Evolutionary conservation across 257 asterid species (phyloP).

Genomic region (Paraleonurus japonicus): DNA sequence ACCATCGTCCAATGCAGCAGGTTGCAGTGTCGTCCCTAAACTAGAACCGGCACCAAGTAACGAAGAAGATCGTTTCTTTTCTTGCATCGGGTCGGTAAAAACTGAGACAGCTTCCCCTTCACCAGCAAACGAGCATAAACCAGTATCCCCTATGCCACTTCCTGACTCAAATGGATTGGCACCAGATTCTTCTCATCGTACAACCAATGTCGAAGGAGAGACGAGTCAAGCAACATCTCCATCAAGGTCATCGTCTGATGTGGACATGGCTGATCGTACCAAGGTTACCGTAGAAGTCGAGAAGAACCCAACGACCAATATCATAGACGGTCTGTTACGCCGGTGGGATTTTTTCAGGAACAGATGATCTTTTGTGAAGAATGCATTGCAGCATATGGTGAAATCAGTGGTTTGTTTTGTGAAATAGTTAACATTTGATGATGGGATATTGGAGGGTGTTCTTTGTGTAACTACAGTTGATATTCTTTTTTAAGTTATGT

Average conservation of each 20-base stretch:
- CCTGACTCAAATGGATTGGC: not conserved
- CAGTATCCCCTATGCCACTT: not conserved
- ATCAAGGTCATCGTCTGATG: slow-evolving; percentile 34
- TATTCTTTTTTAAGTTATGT: slow-evolving; percentile 29
- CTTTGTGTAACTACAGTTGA: slow-evolving; percentile 27
- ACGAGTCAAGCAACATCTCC: slow-evolving; percentile 26
- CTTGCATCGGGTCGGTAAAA: slow-evolving; percentile 17
- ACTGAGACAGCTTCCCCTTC: slow-evolving; percentile 23
- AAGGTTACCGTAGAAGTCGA: slow-evolving; percentile 71
- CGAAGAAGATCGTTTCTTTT: slow-evolving; percentile 22
- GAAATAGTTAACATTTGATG: slow-evolving; percentile 25
- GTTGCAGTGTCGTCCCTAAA: slow-evolving; percentile 26
- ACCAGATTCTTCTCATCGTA: slow-evolving; percentile 15
- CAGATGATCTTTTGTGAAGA: slow-evolving; percentile 39
- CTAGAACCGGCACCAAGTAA: slow-evolving; percentile 35
- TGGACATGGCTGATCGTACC: slow-evolving; percentile 52
- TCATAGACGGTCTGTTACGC: slow-evolving; percentile 74
- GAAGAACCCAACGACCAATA: slow-evolving; percentile 55
- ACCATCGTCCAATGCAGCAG: slow-evolving; percentile 29
- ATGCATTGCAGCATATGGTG: not conserved
- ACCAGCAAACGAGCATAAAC: not conserved
- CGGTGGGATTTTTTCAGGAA: slow-evolving; percentile 87
- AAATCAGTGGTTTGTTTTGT: slow-evolving; percentile 1
- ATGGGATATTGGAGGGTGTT: not conserved
- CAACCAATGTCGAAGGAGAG: slow-evolving; percentile 24